These are phyloP conservation scores for Penicillium polonicum DNA, from an alignment of 2,329 filamentous ascomycete genomes.

Conservation along the genomic window DNA sequence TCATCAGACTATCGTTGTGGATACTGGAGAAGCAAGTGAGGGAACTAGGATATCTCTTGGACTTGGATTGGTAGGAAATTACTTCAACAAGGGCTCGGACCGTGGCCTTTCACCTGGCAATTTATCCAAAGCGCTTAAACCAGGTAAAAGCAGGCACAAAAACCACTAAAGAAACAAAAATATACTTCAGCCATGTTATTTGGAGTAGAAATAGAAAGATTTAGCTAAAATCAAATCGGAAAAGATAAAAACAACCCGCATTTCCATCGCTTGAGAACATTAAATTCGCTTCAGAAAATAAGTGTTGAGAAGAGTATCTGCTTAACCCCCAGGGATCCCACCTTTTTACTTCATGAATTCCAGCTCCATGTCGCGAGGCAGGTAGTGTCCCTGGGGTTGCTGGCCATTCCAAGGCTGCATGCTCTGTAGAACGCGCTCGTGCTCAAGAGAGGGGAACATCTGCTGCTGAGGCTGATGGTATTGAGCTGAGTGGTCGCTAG, in stretches of 20 bases:
- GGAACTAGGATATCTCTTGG: not conserved
- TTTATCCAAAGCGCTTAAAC: not conserved
- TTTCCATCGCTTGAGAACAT: slow-evolving; percentile 9
- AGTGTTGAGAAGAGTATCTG: not conserved
- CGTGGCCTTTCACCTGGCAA: not conserved
- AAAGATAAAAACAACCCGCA: not conserved
- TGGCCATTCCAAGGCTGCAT: slow-evolving; percentile 20
- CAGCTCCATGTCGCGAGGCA: slow-evolving; percentile 20
- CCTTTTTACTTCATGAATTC: slow-evolving; percentile 17
- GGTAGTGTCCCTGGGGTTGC: slow-evolving; percentile 12
- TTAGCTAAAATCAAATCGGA: slow-evolving; percentile 3
- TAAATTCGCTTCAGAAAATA: slow-evolving; percentile 9
- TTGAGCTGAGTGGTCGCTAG: slow-evolving; percentile 11
- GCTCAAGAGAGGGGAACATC: slow-evolving; percentile 26
- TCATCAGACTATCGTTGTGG: not conserved
- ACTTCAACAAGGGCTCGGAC: not conserved
- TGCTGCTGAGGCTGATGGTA: slow-evolving; percentile 11
- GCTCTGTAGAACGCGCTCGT: slow-evolving; percentile 11
- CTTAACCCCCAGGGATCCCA: not conserved
- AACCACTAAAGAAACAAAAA: not conserved
- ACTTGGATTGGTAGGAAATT: not conserved
- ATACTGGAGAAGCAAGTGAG: not conserved
- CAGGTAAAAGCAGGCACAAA: not conserved
- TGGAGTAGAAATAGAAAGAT: not conserved
- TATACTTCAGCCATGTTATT: not conserved